Percentiles rank a stretch among this genome's conserved stretches.
These are phyloP conservation scores for Rhipidocladum racemiflorum DNA, from an alignment of 176 grass and related monocot genomes.

Conservation along the genomic window DNA sequence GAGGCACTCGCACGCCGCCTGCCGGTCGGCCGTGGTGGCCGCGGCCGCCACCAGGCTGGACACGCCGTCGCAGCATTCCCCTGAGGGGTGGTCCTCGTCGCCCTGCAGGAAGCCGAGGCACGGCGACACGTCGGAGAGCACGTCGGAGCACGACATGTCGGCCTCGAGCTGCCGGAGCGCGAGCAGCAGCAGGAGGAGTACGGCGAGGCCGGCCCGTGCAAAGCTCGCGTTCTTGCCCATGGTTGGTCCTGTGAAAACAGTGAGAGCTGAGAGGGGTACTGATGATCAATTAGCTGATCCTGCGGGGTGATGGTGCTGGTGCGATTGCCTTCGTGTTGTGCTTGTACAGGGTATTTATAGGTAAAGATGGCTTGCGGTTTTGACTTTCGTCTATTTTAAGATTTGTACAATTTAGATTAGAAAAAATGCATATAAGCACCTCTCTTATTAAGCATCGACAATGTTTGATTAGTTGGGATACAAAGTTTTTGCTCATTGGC, in stretches of 20 bases:
- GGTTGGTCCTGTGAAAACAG: neutral
- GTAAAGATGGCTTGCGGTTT: neutral
- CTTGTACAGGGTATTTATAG: conserved; percentile 26
- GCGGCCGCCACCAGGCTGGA: conserved; percentile 20
- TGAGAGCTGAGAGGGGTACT: neutral
- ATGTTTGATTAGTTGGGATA: neutral
- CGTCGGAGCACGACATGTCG: conserved; percentile 24
- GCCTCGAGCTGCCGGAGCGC: conserved; percentile 7
- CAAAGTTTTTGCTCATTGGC: neutral
- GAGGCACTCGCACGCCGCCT: conserved; percentile 53
- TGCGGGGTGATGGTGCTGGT: neutral
- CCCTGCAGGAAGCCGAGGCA: conserved; percentile 45
- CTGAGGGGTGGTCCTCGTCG: neutral
- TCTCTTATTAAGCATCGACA: neutral
- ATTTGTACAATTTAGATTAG: too few species aligned
- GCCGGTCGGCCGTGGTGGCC: conserved; percentile 5
- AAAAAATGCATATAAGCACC: too few species aligned
- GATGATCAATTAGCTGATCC: neutral
- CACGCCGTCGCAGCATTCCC: conserved; percentile 44
- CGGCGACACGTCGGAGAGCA: conserved; percentile 16
- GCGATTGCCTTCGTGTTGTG: neutral
- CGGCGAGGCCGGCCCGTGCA: neutral
- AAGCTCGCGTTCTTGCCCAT: conserved; percentile 15
- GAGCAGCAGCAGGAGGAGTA: conserved; percentile 19
- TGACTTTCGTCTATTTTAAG: too few species aligned